These are phyloP conservation scores for Daldinia vernicosa DNA, from an alignment of 495 filamentous ascomycete genomes.

Conservation along the genomic window DNA sequence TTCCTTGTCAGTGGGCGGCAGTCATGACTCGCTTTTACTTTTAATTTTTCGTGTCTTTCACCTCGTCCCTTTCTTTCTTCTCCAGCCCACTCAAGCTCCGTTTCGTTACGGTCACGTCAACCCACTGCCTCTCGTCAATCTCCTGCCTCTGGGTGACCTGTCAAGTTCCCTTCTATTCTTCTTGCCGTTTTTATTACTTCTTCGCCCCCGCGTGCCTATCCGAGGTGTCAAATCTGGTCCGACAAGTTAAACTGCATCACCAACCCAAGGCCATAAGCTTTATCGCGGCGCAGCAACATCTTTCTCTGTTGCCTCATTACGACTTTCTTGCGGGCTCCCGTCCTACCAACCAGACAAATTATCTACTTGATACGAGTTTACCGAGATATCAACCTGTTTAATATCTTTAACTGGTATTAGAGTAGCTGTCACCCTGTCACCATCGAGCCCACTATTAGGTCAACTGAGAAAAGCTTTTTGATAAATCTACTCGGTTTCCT, in stretches of 20 bases:
- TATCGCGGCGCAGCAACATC: slow-evolving; percentile 19
- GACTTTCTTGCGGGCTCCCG: slow-evolving; percentile 15
- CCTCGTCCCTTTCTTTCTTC: slow-evolving; percentile 42
- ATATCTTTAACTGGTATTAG: slow-evolving; percentile 21
- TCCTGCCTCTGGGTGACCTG: slow-evolving; percentile 49
- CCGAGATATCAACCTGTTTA: slow-evolving; percentile 10
- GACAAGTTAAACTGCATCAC: slow-evolving; percentile 15
- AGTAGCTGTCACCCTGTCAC: slow-evolving; percentile 4
- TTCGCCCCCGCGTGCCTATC: slow-evolving; percentile 27
- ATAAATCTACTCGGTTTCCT: slow-evolving; percentile 35
- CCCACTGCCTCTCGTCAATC: slow-evolving; percentile 51
- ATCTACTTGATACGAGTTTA: slow-evolving; percentile 14
- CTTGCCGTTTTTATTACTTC: slow-evolving; percentile 47
- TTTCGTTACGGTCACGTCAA: slow-evolving; percentile 46
- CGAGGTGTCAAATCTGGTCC: slow-evolving; percentile 6
- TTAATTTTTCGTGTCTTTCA: slow-evolving; percentile 35
- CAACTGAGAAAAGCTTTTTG: slow-evolving; percentile 34
- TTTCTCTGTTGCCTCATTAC: slow-evolving; percentile 9
- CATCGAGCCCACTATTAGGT: slow-evolving; percentile 1
- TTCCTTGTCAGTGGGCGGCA: slow-evolving; percentile 28
- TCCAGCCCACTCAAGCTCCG: slow-evolving; percentile 49
- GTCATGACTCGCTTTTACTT: slow-evolving; percentile 32
- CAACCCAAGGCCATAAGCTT: slow-evolving; percentile 16
- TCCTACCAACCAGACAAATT: slow-evolving; percentile 3
- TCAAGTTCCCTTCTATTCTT: slow-evolving; percentile 50